Conservation (phyloP, 2,329 filamentous ascomycete genomes). For the Tolypocladium amazonense region DNA sequence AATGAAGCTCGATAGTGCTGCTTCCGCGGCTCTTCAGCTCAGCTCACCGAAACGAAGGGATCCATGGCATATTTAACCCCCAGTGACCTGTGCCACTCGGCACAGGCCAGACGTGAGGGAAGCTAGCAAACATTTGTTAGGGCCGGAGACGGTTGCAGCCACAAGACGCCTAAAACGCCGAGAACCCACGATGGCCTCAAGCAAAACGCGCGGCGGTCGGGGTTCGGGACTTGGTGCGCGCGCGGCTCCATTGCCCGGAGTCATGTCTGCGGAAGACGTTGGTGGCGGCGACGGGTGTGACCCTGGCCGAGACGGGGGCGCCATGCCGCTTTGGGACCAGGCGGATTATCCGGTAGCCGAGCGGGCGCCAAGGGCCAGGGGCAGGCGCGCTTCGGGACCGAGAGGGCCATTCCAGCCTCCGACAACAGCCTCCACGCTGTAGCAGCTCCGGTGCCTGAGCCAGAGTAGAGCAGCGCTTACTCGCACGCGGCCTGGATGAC, state of each 20-base stretch:
- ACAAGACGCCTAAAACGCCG: background rate
- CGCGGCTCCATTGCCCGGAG: background rate
- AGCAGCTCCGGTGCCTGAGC: background rate
- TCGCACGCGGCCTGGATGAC: background rate
- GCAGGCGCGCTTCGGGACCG: conserved; percentile 3
- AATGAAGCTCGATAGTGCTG: background rate
- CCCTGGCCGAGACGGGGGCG: background rate
- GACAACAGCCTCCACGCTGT: background rate
- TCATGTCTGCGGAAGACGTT: background rate
- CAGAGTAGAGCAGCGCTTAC: background rate
- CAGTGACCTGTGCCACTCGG: background rate
- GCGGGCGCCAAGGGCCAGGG: background rate
- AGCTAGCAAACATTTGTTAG: background rate
- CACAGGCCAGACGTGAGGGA: background rate
- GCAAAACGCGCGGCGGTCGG: background rate
- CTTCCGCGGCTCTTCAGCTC: too few species aligned
- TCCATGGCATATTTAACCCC: background rate
- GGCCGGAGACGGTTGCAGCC: background rate
- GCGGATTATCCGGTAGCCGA: background rate
- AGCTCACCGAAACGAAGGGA: background rate
- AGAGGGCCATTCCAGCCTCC: conserved; percentile 1
- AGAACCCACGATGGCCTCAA: background rate
- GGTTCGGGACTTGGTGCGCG: background rate
- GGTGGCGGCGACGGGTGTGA: background rate
- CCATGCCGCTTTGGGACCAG: background rate